Conservation (phyloP, 139 green algal genomes). For the Chlamydomonas eustigma region DNA sequence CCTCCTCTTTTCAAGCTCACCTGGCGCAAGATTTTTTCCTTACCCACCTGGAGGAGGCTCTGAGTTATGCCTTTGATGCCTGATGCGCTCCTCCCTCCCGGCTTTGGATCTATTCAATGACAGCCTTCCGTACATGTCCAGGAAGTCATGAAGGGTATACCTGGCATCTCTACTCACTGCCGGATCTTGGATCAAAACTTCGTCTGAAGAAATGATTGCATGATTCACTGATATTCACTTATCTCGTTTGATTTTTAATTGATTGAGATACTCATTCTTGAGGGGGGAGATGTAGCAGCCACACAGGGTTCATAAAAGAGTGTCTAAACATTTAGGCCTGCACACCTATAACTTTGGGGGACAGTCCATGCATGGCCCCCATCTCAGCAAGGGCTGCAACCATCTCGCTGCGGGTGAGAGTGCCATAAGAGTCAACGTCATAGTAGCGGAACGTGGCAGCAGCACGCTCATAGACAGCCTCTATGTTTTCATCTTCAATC, state of each 20-base stretch:
- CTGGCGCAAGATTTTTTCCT: no score
- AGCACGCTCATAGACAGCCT: background rate
- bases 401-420: conserved; percentile 1
- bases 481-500: background rate
- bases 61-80: background rate
- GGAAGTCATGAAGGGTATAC: conserved; percentile 16
- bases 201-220: background rate
- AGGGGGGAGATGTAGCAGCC: no score
- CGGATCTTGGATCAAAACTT: conserved; percentile 10
- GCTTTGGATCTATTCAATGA: conserved; percentile 6
- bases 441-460: conserved; percentile 12
- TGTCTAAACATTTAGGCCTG: no score
- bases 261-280: no score
- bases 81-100: background rate
- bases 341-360: background rate
- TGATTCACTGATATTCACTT: background rate
- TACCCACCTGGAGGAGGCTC: background rate
- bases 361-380: conserved; percentile 8
- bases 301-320: no score
- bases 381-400: conserved; percentile 8
- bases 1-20: no score
- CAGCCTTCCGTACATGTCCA: conserved; percentile 16
- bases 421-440: background rate
- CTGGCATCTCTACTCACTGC: background rate
- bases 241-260: no score